Conservation (phyloP, 1,139 yeast species). For the Geotrichum citri-aurantii region DNA sequence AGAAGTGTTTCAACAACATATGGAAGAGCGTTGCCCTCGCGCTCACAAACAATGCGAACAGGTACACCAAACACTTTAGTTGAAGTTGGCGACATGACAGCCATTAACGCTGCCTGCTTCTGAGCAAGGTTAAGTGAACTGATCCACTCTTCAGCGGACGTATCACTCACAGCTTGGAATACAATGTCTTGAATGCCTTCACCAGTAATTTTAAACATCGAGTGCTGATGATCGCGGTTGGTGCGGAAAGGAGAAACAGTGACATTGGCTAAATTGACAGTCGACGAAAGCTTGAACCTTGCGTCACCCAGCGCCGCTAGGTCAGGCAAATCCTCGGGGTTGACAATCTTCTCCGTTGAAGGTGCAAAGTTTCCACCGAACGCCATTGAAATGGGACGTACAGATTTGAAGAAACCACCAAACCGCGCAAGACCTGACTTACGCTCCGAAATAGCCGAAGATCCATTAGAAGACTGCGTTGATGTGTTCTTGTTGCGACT, state of each 20-base stretch:
- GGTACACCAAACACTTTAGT: constrained; percentile 85
- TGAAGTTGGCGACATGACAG: constrained; percentile 28
- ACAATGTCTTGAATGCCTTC: constrained; percentile 47
- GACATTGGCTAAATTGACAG: constrained; percentile 50
- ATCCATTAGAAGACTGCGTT: background rate
- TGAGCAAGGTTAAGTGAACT: constrained; percentile 40
- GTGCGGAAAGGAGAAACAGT: constrained; percentile 25
- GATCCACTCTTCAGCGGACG: constrained; percentile 74
- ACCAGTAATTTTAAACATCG: constrained; percentile 57
- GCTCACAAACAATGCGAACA: constrained; percentile 60
- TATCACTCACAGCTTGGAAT: constrained; percentile 63
- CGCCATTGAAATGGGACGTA: constrained; percentile 41
- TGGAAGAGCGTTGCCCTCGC: constrained; percentile 64
- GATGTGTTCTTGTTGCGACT: constrained; percentile 5
- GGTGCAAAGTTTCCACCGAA: constrained; percentile 31
- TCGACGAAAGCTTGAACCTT: constrained; percentile 52
- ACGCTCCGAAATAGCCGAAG: constrained; percentile 12
- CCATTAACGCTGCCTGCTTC: constrained; percentile 39
- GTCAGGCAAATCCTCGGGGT: constrained; percentile 56
- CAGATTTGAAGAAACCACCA: constrained; percentile 39
- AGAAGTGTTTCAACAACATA: constrained; percentile 58
- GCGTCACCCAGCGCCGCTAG: constrained; percentile 41
- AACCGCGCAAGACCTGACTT: constrained; percentile 25
- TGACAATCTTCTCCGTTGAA: constrained; percentile 44
- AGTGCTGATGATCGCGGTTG: constrained; percentile 26